These are phyloP conservation scores for Mucor mucedo DNA, from an alignment of 371 early-diverging fungal genomes.

Conservation along the genomic window DNA sequence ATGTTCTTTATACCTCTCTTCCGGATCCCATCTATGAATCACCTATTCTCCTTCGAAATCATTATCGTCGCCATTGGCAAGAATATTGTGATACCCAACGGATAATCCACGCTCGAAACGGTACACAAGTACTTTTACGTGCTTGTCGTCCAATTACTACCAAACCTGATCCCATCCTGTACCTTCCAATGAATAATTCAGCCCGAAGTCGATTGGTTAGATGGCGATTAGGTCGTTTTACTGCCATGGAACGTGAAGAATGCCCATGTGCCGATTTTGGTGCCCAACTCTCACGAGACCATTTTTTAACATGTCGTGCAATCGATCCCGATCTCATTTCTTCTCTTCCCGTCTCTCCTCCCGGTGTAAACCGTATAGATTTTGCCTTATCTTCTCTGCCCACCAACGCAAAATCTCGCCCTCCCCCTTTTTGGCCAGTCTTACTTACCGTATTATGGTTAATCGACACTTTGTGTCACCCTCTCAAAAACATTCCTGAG, in stretches of 20 bases:
- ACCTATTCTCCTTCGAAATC: not conserved
- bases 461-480: no score
- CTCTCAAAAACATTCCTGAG: no score
- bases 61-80: not conserved
- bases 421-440: no score
- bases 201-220: constrained; percentile 11
- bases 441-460: no score
- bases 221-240: constrained; percentile 14
- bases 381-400: no score
- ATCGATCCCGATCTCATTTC: not conserved
- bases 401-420: no score
- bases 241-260: not conserved
- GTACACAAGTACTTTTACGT: no score
- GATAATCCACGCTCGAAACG: no score
- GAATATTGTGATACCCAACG: not conserved
- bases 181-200: no score
- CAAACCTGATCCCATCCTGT: no score
- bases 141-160: no score
- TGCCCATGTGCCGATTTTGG: not conserved
- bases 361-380: not conserved
- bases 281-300: not conserved
- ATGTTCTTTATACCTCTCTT: not conserved
- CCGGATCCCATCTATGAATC: not conserved
- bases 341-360: not conserved
- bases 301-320: not conserved